Base-by-base conservation (phyloP, 2,329 filamentous ascomycete species). In the Pseudonectria foliicola region DNA sequence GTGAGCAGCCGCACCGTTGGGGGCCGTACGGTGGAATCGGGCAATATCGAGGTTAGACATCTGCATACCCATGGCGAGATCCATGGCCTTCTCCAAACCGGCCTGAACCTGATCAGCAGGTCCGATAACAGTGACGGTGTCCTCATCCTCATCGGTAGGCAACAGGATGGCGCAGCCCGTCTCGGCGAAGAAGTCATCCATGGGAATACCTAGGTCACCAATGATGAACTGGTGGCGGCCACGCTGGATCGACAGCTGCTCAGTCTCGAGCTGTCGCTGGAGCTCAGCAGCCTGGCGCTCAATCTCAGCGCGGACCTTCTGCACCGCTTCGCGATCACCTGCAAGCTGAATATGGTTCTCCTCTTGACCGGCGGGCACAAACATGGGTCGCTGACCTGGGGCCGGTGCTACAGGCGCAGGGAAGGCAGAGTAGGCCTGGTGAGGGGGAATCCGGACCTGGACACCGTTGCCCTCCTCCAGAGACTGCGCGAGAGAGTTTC, bases 221-320 rank as follows among this genome's bases (percentile, higher is more conserved):
- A 95, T 80, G 54, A 98, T 92, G 68, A 95, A 96, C 59, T 94
- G 89, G 59, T 96, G 92, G 33, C 87, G 80, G 31, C 86, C 87
- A 43, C 82, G 82, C 59, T 90, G 84, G 49, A 96, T 86, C 6
- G 82, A 76, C 27, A 88, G 68, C 59, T 93, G 82, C 49, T 92
- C 79, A 31, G 92, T 68, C 27, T 82, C 77, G 32, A 96, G 69
- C 56, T 85, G 78, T 39, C 77, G 76, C 47, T 82, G 79, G 14
- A 98, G 74, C 54, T 90, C 75, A 42, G 82, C 76, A 6, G 80
- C 86, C 39, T 82, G 76, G 31, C 79, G 78, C 61, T 95, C 88
- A 46, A 96, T 83, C 52, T 85, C 80, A 28, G 82, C 78, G 39
- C 83, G 83, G 16, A 81, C 85, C 49, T 84, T 78, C 56, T 89